These are phyloP conservation scores for Mycena albidolilacea DNA, from an alignment of 768 basidiomycete genomes.

Conservation along the genomic window DNA sequence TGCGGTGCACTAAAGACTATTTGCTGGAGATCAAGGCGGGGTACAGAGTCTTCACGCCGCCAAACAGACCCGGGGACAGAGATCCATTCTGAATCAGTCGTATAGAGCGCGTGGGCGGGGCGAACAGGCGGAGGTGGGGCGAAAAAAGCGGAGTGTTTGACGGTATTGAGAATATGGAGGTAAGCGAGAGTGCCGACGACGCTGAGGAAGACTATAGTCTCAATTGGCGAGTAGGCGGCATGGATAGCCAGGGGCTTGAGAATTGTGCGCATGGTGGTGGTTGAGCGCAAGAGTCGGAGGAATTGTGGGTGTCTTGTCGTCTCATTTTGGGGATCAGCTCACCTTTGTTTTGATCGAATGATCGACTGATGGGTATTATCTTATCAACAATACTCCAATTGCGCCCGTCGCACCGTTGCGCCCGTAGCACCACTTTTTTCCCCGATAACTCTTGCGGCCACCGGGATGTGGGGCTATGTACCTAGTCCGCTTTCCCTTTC, in stretches of 20 bases:
- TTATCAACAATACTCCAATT: no score
- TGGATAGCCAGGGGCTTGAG: slow-evolving; percentile 79
- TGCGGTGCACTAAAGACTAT: slow-evolving; percentile 71
- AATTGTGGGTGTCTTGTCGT: no score
- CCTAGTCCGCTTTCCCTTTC: no score
- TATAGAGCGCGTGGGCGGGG: slow-evolving; percentile 70
- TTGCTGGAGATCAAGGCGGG: slow-evolving; percentile 80
- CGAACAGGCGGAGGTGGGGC: slow-evolving; percentile 67
- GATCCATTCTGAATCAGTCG: slow-evolving; percentile 69
- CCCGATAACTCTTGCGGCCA: no score
- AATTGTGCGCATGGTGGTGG: slow-evolving; percentile 64
- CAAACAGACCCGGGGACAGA: slow-evolving; percentile 70
- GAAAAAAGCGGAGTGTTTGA: slow-evolving; percentile 90
- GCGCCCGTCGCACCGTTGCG: no score
- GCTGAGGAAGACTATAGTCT: slow-evolving; percentile 92
- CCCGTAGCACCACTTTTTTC: no score
- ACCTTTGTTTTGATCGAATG: no score
- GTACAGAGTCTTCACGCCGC: slow-evolving; percentile 49
- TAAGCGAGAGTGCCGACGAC: slow-evolving; percentile 94
- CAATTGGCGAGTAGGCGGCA: slow-evolving; percentile 84
- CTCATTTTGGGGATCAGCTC: no score
- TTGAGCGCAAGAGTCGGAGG: no score
- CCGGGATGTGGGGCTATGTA: no score
- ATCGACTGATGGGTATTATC: no score
- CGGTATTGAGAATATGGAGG: slow-evolving; percentile 91